Base-by-base conservation (phyloP, 2,329 filamentous ascomycete species). In the Atkinsonella hypoxylon region DNA sequence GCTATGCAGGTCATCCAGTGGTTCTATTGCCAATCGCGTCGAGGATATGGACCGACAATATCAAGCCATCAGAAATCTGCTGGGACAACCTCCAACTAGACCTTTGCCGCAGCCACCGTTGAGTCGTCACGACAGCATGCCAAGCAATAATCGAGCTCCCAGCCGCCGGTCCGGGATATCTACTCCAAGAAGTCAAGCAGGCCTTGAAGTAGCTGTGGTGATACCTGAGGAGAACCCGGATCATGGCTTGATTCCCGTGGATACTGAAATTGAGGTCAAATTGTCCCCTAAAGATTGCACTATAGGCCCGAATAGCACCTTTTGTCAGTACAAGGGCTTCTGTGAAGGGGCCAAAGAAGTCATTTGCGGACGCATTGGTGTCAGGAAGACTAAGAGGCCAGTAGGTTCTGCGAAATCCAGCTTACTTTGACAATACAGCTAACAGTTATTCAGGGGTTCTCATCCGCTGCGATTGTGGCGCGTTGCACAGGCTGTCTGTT, bases 341-440 rank as follows among this genome's bases (percentile, higher is more conserved):
- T 81, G 77, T 42, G 69, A 73, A 18, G 77, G 77, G 1, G 77
- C 77, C 7, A 71, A 71, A 45, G 74, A 76, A 15, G 70, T 74
- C 1, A 61, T 72, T 30, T 65, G 66, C 36, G 77, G 77, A 1
- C 71, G 70, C 2, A 60, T 70, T 3, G 76, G 76, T 7, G 68
- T 79, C 45, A 75, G 71, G 57, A 75, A 71, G 56, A 68, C 72
- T 3, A 73, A 72, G 57, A 73, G 75, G 53, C 69, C 74, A 31
- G 72, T 76, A 51, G 59, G 47, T 31, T 34, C 42, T 40, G 45
- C 13, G 2, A 30, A 18, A 2, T 15, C 9, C 7, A 22, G 3
- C 6, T 17, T 13, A 15, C 34, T 4, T 30, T 20, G 40, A 30
- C 10, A 4, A 4, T 18, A 1, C n/a, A 22, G 30, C 47, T 49